Base-by-base conservation (phyloP, 306 rosid species). In the Gynostemma pentaphyllum region DNA sequence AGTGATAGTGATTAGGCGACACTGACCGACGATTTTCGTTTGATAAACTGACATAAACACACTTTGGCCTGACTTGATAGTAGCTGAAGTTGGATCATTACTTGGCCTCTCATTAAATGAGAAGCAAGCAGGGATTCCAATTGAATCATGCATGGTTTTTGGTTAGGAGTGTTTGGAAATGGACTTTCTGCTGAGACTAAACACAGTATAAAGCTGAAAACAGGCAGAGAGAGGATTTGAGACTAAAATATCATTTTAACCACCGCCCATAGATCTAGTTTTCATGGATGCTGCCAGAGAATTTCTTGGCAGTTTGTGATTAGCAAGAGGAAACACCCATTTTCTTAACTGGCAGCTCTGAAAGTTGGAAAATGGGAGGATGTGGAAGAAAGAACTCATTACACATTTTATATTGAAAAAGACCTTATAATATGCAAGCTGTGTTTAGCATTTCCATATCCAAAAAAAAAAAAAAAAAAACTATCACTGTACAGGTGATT, bases 121-220 rank as follows among this genome's bases (percentile, higher is more conserved):
- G 64, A 91, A 85, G 67, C 92, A 91, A 70, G 95, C 77, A 34
- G 92, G 95, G 48, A 80, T 72, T 49, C 82, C 91, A 46, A 83
- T 82, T 56, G 96, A 66, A 69, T 88, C 96, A 55, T 85, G 95
- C 98, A 87, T 91, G 76, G 73, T 39, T 41, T 9, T 42, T 56
- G 24, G 12, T 37, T 59, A 5, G 64, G 22, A 59, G 45, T n/a
- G n/a, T n/a, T 9, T 36, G 65, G 13, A 60, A 40, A 60, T 57
- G 64, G 28, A 56, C 26, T 56, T 34, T 19, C 45, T 56, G 45
- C 30, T 23, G 11, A 59, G 21, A 51, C 32, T 42, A 18, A 67
- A 30, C 47, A 15, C 62, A 49, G 57, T 57, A 44, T 52, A 46
- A 11, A 53, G 39, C 36, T 36, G 66, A 60, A 39, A 44, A 39